phyloP scores from a whole-genome alignment of 129 eudicot species.

The Flaveria robusta region DNA sequence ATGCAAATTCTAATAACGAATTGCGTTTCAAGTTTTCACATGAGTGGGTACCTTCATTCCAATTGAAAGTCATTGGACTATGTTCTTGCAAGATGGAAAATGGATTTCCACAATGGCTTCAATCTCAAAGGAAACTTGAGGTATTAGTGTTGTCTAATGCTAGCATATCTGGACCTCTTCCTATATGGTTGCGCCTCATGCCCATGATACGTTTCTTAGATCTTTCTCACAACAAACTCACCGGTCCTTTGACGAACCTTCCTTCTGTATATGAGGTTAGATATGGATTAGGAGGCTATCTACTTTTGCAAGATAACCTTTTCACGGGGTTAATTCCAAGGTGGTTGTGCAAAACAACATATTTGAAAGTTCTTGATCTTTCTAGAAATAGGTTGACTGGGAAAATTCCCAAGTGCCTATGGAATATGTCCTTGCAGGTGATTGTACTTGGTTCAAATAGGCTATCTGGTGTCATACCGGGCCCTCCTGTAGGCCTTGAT shows the following conservation, averaged over 20 bases:
- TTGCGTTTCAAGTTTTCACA: not conserved
- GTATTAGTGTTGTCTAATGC: not conserved
- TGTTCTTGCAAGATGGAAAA: constrained; percentile 6
- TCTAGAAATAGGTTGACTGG: constrained; percentile 31
- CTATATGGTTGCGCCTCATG: constrained; percentile 2
- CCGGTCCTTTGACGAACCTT: not conserved
- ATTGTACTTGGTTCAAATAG: constrained; percentile 25
- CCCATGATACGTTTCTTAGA: not conserved
- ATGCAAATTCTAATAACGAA: not conserved
- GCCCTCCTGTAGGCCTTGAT: not conserved
- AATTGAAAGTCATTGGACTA: not conserved
- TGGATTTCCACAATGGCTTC: constrained; percentile 16
- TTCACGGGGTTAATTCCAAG: constrained; percentile 18
- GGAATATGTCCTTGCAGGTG: not conserved
- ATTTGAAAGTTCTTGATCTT: constrained; percentile 19
- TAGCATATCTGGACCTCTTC: constrained; percentile 9
- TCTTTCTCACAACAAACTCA: constrained; percentile 13
- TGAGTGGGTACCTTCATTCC: constrained; percentile 1
- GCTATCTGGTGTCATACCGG: constrained; percentile 25
- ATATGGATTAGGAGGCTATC: not conserved
- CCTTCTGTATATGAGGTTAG: not conserved
- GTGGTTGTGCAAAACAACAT: constrained; percentile 8
- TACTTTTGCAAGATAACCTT: not conserved
- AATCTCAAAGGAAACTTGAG: constrained; percentile 4
- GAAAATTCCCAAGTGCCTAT: constrained; percentile 36